Conservation (phyloP, 225 moss, liverwort and hornwort genomes). For the Sphagnum tenellum region DNA sequence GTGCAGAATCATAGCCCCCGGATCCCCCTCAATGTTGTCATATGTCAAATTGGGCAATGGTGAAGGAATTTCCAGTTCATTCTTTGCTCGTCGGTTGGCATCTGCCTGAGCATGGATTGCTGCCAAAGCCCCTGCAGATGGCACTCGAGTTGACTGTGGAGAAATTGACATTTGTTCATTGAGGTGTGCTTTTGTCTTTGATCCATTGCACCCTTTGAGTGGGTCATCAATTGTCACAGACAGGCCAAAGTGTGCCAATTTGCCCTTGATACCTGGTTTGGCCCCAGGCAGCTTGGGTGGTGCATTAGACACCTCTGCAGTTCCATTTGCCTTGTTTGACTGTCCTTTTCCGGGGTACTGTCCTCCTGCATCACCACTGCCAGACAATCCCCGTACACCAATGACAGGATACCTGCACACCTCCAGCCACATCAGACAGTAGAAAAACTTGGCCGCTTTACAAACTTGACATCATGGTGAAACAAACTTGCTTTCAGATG, state of each 20-base stretch:
- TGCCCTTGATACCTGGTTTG: conserved; percentile 37
- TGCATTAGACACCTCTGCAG: conserved; percentile 47
- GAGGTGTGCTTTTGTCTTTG: conserved; percentile 38
- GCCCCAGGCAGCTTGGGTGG: conserved; percentile 42
- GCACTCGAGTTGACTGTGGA: conserved; percentile 86
- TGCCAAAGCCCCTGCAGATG: conserved; percentile 93
- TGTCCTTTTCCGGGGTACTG: conserved; percentile 69
- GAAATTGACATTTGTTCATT: conserved; percentile 66
- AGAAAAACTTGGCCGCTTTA: too few species aligned
- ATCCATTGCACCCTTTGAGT: conserved; percentile 54
- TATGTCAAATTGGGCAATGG: conserved; percentile 22
- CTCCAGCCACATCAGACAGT: too few species aligned
- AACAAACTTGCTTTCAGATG: too few species aligned
- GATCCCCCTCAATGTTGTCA: conserved; percentile 37
- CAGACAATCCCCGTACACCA: conserved; percentile 53
- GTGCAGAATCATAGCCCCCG: conserved; percentile 58
- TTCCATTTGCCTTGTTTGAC: conserved; percentile 45
- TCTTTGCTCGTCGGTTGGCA: conserved; percentile 71
- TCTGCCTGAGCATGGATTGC: conserved; percentile 95
- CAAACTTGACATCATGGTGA: too few species aligned
- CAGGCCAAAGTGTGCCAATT: conserved; percentile 41
- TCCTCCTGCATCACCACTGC: conserved; percentile 56
- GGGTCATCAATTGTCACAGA: conserved; percentile 56
- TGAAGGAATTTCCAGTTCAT: conserved; percentile 43
- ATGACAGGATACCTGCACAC: conserved; percentile 69